Evolutionary conservation across 306 rosid genomes (phyloP).

Genomic region (Ochetophila trinervis): DNA sequence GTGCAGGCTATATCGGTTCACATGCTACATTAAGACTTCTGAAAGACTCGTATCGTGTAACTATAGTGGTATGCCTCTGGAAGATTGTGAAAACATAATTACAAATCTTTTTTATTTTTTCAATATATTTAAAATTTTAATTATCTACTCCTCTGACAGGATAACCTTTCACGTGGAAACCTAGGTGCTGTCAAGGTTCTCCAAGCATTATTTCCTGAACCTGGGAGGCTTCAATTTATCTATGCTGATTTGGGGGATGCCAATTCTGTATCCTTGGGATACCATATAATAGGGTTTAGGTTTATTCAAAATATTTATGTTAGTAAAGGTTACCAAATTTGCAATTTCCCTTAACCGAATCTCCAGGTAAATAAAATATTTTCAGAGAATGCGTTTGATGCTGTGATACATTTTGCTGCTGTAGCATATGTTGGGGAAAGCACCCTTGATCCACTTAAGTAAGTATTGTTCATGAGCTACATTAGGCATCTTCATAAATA

Average conservation of each 20-base stretch:
- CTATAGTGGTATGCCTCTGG: slow-evolving; percentile 75
- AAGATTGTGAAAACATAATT: neutral
- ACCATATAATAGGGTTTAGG: slow-evolving; percentile 14
- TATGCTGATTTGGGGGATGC: slow-evolving; percentile 88
- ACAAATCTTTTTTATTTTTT: slow-evolving; percentile 9
- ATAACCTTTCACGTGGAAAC: slow-evolving; percentile 90
- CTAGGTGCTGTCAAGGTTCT: slow-evolving; percentile 88
- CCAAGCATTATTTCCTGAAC: slow-evolving; percentile 70
- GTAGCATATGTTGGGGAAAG: slow-evolving; percentile 99
- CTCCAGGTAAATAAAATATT: slow-evolving; percentile 86
- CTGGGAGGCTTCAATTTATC: slow-evolving; percentile 95
- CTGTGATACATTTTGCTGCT: slow-evolving; percentile 99
- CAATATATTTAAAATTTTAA: slow-evolving; percentile 1
- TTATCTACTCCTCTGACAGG: slow-evolving; percentile 45
- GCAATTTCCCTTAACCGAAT: slow-evolving; percentile 52
- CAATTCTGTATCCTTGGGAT: slow-evolving; percentile 68
- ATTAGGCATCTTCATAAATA: neutral
- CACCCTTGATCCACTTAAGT: slow-evolving; percentile 90
- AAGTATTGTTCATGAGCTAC: slow-evolving; percentile 31
- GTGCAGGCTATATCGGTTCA: slow-evolving; percentile 95
- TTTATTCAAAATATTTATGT: slow-evolving; percentile 5
- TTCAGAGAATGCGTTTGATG: slow-evolving; percentile 88
- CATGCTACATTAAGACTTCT: slow-evolving; percentile 86
- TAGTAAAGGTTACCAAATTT: neutral
- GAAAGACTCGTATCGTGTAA: slow-evolving; percentile 75